Percentiles rank a stretch among this genome's conserved stretches.
These are phyloP conservation scores for Aspergillus brunneoviolaceus DNA, from an alignment of 2,329 filamentous ascomycete genomes.

Conservation along the genomic window DNA sequence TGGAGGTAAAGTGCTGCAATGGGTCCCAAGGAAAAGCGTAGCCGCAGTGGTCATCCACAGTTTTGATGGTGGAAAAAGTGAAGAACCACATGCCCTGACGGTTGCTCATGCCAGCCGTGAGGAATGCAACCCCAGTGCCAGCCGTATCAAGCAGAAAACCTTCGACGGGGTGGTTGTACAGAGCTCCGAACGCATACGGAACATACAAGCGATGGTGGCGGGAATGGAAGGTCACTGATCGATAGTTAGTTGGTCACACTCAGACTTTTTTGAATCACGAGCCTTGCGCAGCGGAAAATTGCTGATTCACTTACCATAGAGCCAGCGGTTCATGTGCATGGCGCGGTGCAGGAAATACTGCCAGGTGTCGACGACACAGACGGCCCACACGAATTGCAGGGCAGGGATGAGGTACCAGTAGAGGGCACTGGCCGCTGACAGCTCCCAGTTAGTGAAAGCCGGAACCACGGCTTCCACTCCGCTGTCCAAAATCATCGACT, in stretches of 20 bases:
- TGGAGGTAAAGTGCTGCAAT: conserved; percentile 84
- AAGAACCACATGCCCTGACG: conserved; percentile 90
- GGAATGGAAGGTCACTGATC: conserved; percentile 81
- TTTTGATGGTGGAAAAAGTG: conserved; percentile 86
- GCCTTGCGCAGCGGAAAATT: not conserved
- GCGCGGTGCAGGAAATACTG: conserved; percentile 95
- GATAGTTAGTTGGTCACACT: conserved; percentile 12
- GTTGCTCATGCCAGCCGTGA: conserved; percentile 76
- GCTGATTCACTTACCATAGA: conserved; percentile 71
- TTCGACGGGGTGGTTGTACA: conserved; percentile 96
- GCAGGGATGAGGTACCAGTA: conserved; percentile 77
- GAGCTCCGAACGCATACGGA: conserved; percentile 91
- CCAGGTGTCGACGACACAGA: conserved; percentile 87
- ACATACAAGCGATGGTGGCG: conserved; percentile 96
- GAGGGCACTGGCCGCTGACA: conserved; percentile 69
- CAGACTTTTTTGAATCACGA: not conserved
- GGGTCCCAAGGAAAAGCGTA: conserved; percentile 96
- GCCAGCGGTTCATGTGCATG: conserved; percentile 97
- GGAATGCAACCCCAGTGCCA: conserved; percentile 80
- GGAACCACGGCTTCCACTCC: conserved; percentile 57
- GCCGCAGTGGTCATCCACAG: conserved; percentile 95
- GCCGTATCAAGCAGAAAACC: conserved; percentile 91
- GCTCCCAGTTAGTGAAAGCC: conserved; percentile 81
- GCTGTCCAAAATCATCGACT: conserved; percentile 54
- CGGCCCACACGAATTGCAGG: conserved; percentile 72